These are phyloP conservation scores for Mallotus nudiflorus DNA, from an alignment of 345 rosid species.

Conservation along the genomic window DNA sequence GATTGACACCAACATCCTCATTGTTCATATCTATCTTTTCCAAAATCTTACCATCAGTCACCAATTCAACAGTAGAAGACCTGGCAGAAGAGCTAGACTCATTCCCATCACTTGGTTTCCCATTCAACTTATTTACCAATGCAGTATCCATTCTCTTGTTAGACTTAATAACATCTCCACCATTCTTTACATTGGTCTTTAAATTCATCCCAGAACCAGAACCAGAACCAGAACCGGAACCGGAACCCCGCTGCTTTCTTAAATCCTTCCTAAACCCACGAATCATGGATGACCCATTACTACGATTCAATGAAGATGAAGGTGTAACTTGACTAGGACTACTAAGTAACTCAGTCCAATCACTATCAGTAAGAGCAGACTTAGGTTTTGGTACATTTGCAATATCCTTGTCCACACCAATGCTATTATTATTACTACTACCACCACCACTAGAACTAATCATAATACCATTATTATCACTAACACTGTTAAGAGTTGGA, in stretches of 20 bases:
- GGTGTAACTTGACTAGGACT: slow-evolving; percentile 39
- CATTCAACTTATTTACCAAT: slow-evolving; percentile 34
- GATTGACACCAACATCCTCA: slow-evolving; percentile 21
- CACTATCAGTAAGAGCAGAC: slow-evolving; percentile 65
- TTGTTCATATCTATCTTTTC: slow-evolving; percentile 29
- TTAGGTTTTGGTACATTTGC: slow-evolving; percentile 33
- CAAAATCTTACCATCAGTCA: slow-evolving; percentile 33
- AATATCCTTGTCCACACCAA: slow-evolving; percentile 29
- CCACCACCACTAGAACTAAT: background rate
- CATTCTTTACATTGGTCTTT: slow-evolving; percentile 46
- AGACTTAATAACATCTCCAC: slow-evolving; percentile 26
- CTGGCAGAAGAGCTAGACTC: slow-evolving; percentile 52
- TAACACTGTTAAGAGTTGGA: slow-evolving; percentile 20
- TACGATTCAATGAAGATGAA: slow-evolving; percentile 30
- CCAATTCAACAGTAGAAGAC: slow-evolving; percentile 46
- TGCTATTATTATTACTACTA: slow-evolving; percentile 18
- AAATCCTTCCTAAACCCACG: slow-evolving; percentile 52
- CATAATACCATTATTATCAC: background rate
- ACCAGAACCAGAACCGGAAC: slow-evolving; percentile 28
- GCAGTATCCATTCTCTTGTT: slow-evolving; percentile 28
- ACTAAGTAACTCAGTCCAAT: slow-evolving; percentile 83
- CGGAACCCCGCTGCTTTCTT: slow-evolving; percentile 43
- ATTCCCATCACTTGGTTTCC: slow-evolving; percentile 54
- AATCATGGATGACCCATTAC: slow-evolving; percentile 41
- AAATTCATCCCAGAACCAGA: background rate